Conservation (phyloP, 805 yeast species). For the Priceomyces fermenticarens region DNA sequence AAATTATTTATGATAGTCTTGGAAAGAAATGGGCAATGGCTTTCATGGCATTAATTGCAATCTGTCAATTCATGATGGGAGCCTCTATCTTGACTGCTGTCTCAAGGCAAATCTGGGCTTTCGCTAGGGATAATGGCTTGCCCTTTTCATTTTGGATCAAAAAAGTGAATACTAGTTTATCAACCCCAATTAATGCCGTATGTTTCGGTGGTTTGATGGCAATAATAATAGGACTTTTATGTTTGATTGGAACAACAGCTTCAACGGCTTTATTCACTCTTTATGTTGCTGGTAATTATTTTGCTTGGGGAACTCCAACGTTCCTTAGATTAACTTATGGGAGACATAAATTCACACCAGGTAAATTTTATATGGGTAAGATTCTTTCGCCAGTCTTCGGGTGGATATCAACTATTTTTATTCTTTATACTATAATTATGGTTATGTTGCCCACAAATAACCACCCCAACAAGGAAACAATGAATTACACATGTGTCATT, state of each 20-base stretch:
- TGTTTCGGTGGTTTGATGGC: constrained; percentile 33
- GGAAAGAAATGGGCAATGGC: constrained; percentile 30
- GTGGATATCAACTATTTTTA: constrained; percentile 36
- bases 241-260: constrained; percentile 39
- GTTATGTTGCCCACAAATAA: constrained; percentile 50
- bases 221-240: constrained; percentile 35
- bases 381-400: constrained; percentile 42
- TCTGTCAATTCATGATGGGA: constrained; percentile 31
- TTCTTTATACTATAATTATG: constrained; percentile 24
- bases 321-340: constrained; percentile 47
- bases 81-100: constrained; percentile 28
- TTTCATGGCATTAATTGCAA: constrained; percentile 26
- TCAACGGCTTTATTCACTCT: constrained; percentile 44
- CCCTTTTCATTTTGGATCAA: constrained; percentile 25
- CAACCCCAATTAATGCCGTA: constrained; percentile 27
- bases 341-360: constrained; percentile 52
- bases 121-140: constrained; percentile 30
- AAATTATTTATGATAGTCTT: constrained; percentile 24
- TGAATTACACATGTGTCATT: constrained; percentile 36
- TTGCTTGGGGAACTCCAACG: constrained; percentile 52
- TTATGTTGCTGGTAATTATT: constrained; percentile 40
- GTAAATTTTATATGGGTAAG: constrained; percentile 59
- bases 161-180: constrained; percentile 20
- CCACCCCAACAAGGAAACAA: constrained; percentile 30
- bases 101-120: constrained; percentile 28